These are phyloP conservation scores for Mycena polygramma DNA, from an alignment of 768 basidiomycete genomes.

Conservation along the genomic window DNA sequence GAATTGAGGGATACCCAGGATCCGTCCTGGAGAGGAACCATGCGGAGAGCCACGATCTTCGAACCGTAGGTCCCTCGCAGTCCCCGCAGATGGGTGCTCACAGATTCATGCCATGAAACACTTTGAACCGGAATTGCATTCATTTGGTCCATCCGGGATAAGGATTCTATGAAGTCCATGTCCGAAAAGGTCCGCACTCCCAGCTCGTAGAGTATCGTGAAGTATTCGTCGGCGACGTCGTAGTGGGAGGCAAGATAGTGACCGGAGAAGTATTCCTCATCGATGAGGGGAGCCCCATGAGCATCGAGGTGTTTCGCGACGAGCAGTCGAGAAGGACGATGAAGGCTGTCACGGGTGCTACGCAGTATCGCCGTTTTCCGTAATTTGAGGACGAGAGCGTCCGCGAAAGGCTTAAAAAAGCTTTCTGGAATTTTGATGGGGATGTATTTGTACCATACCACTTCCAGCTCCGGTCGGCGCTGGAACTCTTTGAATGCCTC, in stretches of 20 bases:
- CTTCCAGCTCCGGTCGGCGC: conserved; percentile 30
- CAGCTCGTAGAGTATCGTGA: not conserved
- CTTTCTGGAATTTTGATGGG: conserved; percentile 33
- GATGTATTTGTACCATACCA: conserved; percentile 43
- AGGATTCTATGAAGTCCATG: not conserved
- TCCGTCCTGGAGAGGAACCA: conserved; percentile 19
- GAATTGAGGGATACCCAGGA: conserved; percentile 2
- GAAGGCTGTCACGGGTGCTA: conserved; percentile 27
- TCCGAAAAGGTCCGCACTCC: conserved; percentile 6
- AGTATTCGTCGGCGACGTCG: conserved; percentile 5
- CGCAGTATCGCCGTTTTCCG: conserved; percentile 32
- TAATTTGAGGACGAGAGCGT: conserved; percentile 30
- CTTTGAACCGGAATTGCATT: not conserved
- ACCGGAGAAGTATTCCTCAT: not conserved
- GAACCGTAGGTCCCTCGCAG: not conserved
- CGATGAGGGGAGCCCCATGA: not conserved
- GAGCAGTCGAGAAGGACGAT: conserved; percentile 12
- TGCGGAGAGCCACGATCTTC: conserved; percentile 1
- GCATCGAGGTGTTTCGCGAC: not conserved
- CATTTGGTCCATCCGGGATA: not conserved
- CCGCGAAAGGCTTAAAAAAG: conserved; percentile 33
- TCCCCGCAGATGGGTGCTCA: not conserved
- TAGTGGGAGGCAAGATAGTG: conserved; percentile 9
- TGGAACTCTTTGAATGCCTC: conserved; percentile 39
- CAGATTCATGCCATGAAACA: conserved; percentile 8